These are phyloP conservation scores for Alternaria gaisen DNA, from an alignment of 2,329 filamentous ascomycete species.

Conservation along the genomic window DNA sequence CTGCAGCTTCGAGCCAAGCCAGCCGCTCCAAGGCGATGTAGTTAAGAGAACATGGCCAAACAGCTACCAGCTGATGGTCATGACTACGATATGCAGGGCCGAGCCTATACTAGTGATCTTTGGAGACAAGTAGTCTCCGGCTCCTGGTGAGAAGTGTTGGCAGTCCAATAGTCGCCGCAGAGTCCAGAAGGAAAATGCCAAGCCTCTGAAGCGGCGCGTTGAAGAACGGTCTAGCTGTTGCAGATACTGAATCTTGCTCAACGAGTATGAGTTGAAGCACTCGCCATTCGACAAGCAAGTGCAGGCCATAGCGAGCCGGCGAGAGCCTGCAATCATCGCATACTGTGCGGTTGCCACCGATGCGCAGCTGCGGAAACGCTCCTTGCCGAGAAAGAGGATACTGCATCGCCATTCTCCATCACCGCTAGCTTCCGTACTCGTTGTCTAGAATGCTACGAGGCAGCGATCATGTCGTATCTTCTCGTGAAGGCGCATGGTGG, in stretches of 20 bases:
- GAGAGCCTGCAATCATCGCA: background rate
- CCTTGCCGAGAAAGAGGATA: background rate
- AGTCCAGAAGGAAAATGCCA: slow-evolving; percentile 1
- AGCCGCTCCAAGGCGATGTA: background rate
- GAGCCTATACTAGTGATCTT: background rate
- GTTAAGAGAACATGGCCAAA: slow-evolving; percentile 6
- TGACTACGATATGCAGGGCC: background rate
- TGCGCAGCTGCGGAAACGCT: background rate
- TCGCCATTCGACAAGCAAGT: slow-evolving; percentile 3
- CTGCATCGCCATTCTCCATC: background rate
- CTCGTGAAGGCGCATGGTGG: slow-evolving; percentile 13
- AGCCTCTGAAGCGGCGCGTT: background rate
- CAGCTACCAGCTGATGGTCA: background rate
- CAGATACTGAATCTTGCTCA: background rate
- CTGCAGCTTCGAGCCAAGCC: slow-evolving; percentile 1
- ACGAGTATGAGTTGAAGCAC: background rate
- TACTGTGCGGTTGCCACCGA: background rate
- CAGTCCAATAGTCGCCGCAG: background rate
- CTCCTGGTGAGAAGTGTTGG: background rate
- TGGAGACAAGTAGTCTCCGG: background rate
- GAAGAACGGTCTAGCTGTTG: background rate
- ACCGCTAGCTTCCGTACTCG: background rate
- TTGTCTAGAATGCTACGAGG: slow-evolving; percentile 1
- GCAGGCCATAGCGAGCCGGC: background rate
- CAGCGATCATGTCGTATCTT: slow-evolving; percentile 3